Percentiles rank a stretch among this genome's conserved stretches.
Conservation (phyloP, 2,329 filamentous ascomycete genomes). For the Lithohypha guttulata region DNA sequence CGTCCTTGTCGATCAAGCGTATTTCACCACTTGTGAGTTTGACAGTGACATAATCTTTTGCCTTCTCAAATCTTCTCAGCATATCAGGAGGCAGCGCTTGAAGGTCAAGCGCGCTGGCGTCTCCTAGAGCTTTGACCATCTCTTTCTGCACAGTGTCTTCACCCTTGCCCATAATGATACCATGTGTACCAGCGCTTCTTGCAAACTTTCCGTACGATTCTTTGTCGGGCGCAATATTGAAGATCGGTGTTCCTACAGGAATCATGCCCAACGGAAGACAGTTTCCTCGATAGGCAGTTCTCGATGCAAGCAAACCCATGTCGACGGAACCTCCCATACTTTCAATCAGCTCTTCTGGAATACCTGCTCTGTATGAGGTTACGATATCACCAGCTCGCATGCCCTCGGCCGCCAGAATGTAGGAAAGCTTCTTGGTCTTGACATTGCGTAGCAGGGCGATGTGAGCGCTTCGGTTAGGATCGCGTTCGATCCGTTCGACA, state of each 20-base stretch:
- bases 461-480: slow-evolving; percentile 84
- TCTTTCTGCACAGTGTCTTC: slow-evolving; percentile 47
- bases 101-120: slow-evolving; percentile 22
- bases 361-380: slow-evolving; percentile 82
- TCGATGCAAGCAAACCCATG: slow-evolving; percentile 88
- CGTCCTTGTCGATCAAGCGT: slow-evolving; percentile 77
- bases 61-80: slow-evolving; percentile 41
- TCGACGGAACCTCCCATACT: slow-evolving; percentile 90
- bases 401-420: slow-evolving; percentile 91
- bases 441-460: slow-evolving; percentile 76
- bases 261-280: slow-evolving; percentile 94
- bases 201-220: slow-evolving; percentile 73
- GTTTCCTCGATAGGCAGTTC: slow-evolving; percentile 88
- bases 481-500: slow-evolving; percentile 92
- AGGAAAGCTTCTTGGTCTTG: slow-evolving; percentile 64
- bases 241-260: slow-evolving; percentile 84
- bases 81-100: slow-evolving; percentile 29
- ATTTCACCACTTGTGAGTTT: slow-evolving; percentile 87
- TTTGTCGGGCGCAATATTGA: slow-evolving; percentile 68
- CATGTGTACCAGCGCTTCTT: slow-evolving; percentile 86
- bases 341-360: slow-evolving; percentile 73
- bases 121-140: slow-evolving; percentile 20
- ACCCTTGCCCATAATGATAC: slow-evolving; percentile 78
- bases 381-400: slow-evolving; percentile 84
- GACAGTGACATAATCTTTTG: slow-evolving; percentile 69